phyloP scores from a whole-genome alignment of 139 green algal genomes.

The Raphidocelis subcapitata region DNA sequence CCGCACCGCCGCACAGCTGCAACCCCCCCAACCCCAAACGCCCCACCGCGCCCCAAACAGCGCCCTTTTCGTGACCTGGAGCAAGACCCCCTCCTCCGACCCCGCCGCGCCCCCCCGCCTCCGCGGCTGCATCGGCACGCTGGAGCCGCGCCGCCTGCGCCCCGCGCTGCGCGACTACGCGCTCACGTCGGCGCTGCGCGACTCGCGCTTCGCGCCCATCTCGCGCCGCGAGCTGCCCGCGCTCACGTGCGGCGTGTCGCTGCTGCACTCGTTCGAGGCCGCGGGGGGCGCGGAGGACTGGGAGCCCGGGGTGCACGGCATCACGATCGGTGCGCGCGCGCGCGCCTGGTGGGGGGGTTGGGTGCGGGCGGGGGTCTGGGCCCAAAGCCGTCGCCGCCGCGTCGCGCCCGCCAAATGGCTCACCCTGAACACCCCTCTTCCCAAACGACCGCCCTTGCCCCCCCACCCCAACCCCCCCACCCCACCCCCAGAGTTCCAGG shows the following conservation, averaged over 20 bases:
- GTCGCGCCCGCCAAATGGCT: not conserved
- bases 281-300: slow-evolving; percentile 69
- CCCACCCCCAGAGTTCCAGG: not conserved
- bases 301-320: slow-evolving; percentile 40
- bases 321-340: not conserved
- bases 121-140: slow-evolving; percentile 81
- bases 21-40: slow-evolving; percentile 3
- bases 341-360: not conserved
- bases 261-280: slow-evolving; percentile 72
- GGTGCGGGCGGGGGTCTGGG: not conserved
- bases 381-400: not conserved
- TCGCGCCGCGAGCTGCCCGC: slow-evolving; percentile 32
- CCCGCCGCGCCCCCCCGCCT: slow-evolving; percentile 29
- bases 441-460: not conserved
- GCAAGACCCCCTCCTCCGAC: slow-evolving; percentile 40
- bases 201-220: slow-evolving; percentile 72
- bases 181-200: slow-evolving; percentile 69
- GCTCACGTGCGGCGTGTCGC: slow-evolving; percentile 77
- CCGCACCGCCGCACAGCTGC: not conserved
- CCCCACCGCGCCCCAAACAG: too few species aligned
- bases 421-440: not conserved
- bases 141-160: slow-evolving; percentile 65
- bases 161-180: slow-evolving; percentile 71
- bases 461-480: too few species aligned
- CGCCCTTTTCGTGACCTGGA: slow-evolving; percentile 84